Conservation (phyloP, 768 basidiomycete genomes). For the Mycena haematopus region DNA sequence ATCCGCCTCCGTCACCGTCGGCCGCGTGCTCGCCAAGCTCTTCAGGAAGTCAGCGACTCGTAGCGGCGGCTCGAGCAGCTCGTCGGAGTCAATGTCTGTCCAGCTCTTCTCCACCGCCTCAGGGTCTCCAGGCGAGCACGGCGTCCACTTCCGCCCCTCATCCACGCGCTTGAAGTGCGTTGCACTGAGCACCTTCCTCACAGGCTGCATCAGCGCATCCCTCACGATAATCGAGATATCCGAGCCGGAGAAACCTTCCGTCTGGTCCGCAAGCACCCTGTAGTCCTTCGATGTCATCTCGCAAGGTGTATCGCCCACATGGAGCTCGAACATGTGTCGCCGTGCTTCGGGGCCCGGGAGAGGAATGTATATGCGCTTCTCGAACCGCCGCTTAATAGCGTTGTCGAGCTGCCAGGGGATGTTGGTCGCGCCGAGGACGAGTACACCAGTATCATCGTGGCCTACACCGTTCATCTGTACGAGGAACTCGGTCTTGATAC, state of each 20-base stretch:
- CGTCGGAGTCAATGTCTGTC: slow-evolving; percentile 87
- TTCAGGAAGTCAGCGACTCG: slow-evolving; percentile 81
- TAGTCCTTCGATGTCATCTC: slow-evolving; percentile 81
- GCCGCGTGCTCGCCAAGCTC: slow-evolving; percentile 76
- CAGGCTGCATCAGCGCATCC: slow-evolving; percentile 98
- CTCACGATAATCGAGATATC: slow-evolving; percentile 95
- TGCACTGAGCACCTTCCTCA: slow-evolving; percentile 93
- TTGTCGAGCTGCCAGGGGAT: slow-evolving; percentile 98
- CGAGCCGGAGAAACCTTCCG: slow-evolving; percentile 94
- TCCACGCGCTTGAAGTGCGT: slow-evolving; percentile 86
- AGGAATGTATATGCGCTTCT: slow-evolving; percentile 98
- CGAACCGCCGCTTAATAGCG: slow-evolving; percentile 98
- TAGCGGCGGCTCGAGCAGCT: slow-evolving; percentile 88
- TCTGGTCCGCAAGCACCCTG: slow-evolving; percentile 78
- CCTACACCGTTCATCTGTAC: slow-evolving; percentile 99
- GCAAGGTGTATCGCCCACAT: slow-evolving; percentile 92
- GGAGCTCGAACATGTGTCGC: slow-evolving; percentile 95
- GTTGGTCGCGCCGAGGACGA: slow-evolving; percentile 97
- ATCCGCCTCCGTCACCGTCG: slow-evolving; percentile 89
- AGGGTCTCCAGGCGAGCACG: slow-evolving; percentile 93
- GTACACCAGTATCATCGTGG: slow-evolving; percentile 94
- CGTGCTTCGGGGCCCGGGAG: slow-evolving; percentile 93
- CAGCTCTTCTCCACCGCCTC: slow-evolving; percentile 87
- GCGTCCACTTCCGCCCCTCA: slow-evolving; percentile 75
- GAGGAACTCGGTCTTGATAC: slow-evolving; percentile 97